Evolutionary conservation across 192 early-diverging fungal genomes (phyloP).

Genomic region (Rhizophagus clarus): DNA sequence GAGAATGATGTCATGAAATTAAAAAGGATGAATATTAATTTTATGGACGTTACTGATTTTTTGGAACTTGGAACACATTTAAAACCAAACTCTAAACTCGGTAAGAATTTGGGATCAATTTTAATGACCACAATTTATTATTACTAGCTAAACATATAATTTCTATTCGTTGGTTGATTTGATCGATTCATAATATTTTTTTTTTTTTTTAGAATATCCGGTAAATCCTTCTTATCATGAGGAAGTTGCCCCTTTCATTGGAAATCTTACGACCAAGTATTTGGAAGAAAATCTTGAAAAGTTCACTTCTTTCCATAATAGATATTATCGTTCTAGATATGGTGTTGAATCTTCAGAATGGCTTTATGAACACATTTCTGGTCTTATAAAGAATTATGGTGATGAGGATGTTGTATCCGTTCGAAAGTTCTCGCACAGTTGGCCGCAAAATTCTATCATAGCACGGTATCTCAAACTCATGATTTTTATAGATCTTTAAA

Average conservation of each 20-base stretch:
- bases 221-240: slow-evolving; percentile 51
- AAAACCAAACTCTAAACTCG: slow-evolving; percentile 15
- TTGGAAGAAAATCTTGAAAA: slow-evolving; percentile 71
- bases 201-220: slow-evolving; percentile 52
- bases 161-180: too few species aligned
- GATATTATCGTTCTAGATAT: slow-evolving; percentile 83
- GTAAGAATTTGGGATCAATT: neutral
- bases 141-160: too few species aligned
- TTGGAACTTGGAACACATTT: slow-evolving; percentile 46
- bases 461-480: slow-evolving; percentile 33
- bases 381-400: slow-evolving; percentile 43
- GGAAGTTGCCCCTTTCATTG: slow-evolving; percentile 63
- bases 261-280: slow-evolving; percentile 60
- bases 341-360: slow-evolving; percentile 70
- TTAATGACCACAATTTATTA: too few species aligned
- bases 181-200: neutral
- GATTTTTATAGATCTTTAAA: too few species aligned
- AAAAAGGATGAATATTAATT: slow-evolving; percentile 64
- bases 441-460: slow-evolving; percentile 80
- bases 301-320: slow-evolving; percentile 85
- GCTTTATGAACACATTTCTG: slow-evolving; percentile 62
- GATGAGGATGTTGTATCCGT: slow-evolving; percentile 61
- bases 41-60: slow-evolving; percentile 89
- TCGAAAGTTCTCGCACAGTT: slow-evolving; percentile 75
- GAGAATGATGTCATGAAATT: slow-evolving; percentile 67